A percentile compares a stretch with the other conserved stretches of the same genome.
Evolutionary conservation across 1,139 yeast species (phyloP).

Genomic region (Kodamaea plutei): DNA sequence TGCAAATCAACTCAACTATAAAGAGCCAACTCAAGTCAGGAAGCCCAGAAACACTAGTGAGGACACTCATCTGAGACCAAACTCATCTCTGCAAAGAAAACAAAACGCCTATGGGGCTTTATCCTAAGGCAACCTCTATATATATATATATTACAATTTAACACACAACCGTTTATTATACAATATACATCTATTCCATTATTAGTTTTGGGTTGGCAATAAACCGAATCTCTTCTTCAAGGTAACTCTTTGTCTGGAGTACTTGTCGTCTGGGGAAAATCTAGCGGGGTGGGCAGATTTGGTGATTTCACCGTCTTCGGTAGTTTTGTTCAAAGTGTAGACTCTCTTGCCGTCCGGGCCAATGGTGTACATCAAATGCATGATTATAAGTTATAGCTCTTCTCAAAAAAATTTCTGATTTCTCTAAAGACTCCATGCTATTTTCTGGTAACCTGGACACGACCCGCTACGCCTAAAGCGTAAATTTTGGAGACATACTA

Average conservation of each 20-base stretch:
- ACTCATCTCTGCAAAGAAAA: too few relatives aligned
- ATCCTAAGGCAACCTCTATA: too few relatives aligned
- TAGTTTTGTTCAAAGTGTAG: slow-evolving; percentile 82
- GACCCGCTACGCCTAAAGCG: too few relatives aligned
- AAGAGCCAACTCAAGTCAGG: too few relatives aligned
- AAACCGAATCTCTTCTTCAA: slow-evolving; percentile 90
- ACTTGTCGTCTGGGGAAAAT: slow-evolving; percentile 98
- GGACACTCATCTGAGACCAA: too few relatives aligned
- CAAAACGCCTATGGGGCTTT: too few relatives aligned
- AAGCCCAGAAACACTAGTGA: too few relatives aligned
- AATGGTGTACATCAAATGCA: slow-evolving; percentile 99
- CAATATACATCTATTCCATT: slow-evolving; percentile 8
- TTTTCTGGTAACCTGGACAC: slow-evolving; percentile 1
- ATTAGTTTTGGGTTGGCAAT: slow-evolving; percentile 75
- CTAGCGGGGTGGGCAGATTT: slow-evolving; percentile 99
- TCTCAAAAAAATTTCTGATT: slow-evolving; percentile 4
- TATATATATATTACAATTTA: too few relatives aligned
- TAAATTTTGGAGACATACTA: slow-evolving; percentile 3
- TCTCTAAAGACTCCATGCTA: too few relatives aligned
- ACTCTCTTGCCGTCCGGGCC: slow-evolving; percentile 93
- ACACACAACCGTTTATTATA: slow-evolving; percentile 3
- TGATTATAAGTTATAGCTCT: slow-evolving; percentile 25
- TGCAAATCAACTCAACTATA: too few relatives aligned
- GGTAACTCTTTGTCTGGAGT: slow-evolving; percentile 98
- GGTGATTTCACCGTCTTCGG: slow-evolving; percentile 89